Evolutionary conservation across 768 basidiomycete species (phyloP), one percentile per base, ranked within the genome.

Genomic region (Postia placenta): DNA sequence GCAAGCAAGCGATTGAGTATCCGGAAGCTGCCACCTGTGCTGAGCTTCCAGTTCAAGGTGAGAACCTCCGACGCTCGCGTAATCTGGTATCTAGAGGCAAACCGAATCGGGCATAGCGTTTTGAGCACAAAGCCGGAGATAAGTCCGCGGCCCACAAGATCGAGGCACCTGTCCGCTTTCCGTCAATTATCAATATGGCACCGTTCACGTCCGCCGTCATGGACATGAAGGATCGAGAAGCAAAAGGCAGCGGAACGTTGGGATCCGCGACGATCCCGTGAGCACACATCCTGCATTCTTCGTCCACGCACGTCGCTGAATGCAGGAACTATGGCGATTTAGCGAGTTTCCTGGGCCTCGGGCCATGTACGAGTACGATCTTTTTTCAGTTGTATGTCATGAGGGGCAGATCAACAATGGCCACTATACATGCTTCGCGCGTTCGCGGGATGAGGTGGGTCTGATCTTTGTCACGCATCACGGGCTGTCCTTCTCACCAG

Each of bases 1-100:
- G 88, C 87, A 0, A 90, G 80, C 55, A 92, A 94, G 61, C 82
- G 89, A 5, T 71, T 97, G 43, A 89, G 86, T 56, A 83, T 97
- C 56, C 80, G 78, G 43, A 86, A 83, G 56, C 72, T 98, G 6
- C 93, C 95, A 0, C 85, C 89, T 0, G 92, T 95, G 0, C 70
- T 98, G 41, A 90, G 87, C 56, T 90, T 98, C 58, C 95, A 97
- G 63, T 85, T 98, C 73, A 98, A 98, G 77, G 94, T 89, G 50
- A 44, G 50, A 25, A 7, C 47, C 35, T 43, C 27, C 12, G 45
- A 40, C 37, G 27, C n/a, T 37, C 38, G 48, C 37, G 42, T 41
- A 28, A 28, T 35, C 39, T 6, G 19, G 26, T 42, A 12, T 23
- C 46, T 22, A 28, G n/a, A 7, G 50, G 33, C 15, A 49, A 15